These are phyloP conservation scores for Plasmodium ovale DNA, from an alignment of 169 alveolate genomes.

Conservation along the genomic window DNA sequence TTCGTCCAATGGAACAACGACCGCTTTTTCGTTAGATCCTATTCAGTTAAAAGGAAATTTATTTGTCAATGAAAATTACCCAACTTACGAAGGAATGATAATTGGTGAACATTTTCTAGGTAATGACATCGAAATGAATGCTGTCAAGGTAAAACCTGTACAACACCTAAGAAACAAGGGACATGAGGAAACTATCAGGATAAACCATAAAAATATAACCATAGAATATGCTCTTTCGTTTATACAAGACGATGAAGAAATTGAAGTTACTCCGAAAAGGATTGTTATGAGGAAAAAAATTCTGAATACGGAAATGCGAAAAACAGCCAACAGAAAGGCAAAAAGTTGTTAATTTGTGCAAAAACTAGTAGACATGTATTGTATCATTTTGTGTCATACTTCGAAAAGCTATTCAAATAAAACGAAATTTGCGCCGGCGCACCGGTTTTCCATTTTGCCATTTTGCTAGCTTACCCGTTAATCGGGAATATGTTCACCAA, in stretches of 20 bases:
- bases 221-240: slow-evolving; percentile 93
- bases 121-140: slow-evolving; percentile 90
- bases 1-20: slow-evolving; percentile 87
- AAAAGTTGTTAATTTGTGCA: slow-evolving; percentile 5
- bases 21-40: slow-evolving; percentile 91
- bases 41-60: slow-evolving; percentile 90
- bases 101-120: slow-evolving; percentile 89
- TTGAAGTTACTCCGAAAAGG: slow-evolving; percentile 95
- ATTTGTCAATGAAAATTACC: slow-evolving; percentile 87
- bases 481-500: too few species aligned
- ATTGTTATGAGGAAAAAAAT: slow-evolving; percentile 91
- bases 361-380: too few species aligned
- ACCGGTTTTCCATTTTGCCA: too few species aligned
- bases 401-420: too few species aligned
- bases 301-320: slow-evolving; percentile 66
- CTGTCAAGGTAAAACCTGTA: slow-evolving; percentile 86
- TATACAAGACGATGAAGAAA: slow-evolving; percentile 92
- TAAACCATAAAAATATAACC: slow-evolving; percentile 79
- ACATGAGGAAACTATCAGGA: slow-evolving; percentile 86
- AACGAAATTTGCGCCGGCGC: too few species aligned
- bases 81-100: slow-evolving; percentile 91
- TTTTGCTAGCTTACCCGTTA: too few species aligned
- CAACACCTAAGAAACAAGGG: slow-evolving; percentile 90
- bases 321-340: slow-evolving; percentile 72
- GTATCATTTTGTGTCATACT: too few species aligned